Percentiles rank a stretch among this genome's conserved stretches.
These are phyloP conservation scores for Phanerochaete sordida DNA, from an alignment of 768 basidiomycete species.

Conservation along the genomic window DNA sequence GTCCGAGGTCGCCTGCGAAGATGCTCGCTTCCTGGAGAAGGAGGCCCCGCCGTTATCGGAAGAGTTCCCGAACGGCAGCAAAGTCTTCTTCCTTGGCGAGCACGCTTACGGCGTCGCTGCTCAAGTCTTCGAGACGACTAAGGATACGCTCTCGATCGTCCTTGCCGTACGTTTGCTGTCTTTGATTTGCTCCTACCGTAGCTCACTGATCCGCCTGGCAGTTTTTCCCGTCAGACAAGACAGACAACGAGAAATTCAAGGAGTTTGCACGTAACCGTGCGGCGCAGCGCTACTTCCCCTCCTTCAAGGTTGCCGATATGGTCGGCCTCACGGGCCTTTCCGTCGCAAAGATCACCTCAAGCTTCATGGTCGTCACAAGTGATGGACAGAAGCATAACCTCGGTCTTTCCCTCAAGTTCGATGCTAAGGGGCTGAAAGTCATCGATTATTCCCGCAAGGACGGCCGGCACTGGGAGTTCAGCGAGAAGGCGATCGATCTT, in stretches of 20 bases:
- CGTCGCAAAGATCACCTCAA: conserved; percentile 88
- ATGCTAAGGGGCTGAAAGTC: conserved; percentile 90
- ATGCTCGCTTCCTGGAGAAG: conserved; percentile 81
- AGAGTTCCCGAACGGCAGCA: conserved; percentile 88
- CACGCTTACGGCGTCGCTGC: conserved; percentile 96
- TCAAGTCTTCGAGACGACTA: conserved; percentile 72
- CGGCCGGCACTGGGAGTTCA: conserved; percentile 89
- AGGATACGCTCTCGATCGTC: conserved; percentile 71
- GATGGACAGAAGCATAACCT: conserved; percentile 84
- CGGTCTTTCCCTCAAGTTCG: conserved; percentile 94
- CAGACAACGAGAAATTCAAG: conserved; percentile 79
- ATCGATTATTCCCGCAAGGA: conserved; percentile 88
- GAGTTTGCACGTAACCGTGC: conserved; percentile 49
- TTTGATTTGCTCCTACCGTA: background rate
- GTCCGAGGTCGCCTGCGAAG: conserved; percentile 78
- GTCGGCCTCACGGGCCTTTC: conserved; percentile 75
- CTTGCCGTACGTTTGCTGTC: conserved; percentile 61
- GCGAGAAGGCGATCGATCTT: conserved; percentile 78
- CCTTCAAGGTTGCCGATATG: conserved; percentile 73
- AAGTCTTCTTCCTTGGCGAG: conserved; percentile 94
- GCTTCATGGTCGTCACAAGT: conserved; percentile 79
- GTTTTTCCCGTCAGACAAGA: conserved; percentile 86
- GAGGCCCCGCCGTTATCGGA: conserved; percentile 77
- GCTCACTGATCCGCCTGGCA: conserved; percentile 26
- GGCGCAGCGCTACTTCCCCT: conserved; percentile 65